A percentile compares a stretch with the other conserved stretches of the same genome.
phyloP scores from a whole-genome alignment of 208 protist species.

The Trypanosoma vivax region DNA sequence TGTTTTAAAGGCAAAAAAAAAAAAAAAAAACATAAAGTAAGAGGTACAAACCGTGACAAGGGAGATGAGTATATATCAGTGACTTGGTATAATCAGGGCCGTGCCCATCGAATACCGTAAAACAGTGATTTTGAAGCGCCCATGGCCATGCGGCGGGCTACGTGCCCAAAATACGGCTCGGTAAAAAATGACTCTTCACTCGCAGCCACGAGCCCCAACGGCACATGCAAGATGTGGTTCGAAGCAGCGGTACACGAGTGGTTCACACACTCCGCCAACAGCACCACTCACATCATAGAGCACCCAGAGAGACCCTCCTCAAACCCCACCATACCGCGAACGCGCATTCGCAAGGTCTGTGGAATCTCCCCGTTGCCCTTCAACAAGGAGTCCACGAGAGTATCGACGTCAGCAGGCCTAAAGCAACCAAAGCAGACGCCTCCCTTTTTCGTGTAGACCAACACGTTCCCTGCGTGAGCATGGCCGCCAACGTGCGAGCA shows the following conservation, averaged over 20 bases:
- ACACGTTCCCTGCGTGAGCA: constrained; percentile 87
- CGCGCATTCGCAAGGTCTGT: constrained; percentile 32
- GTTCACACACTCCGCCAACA: too few relatives aligned
- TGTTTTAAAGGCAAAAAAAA: neutral
- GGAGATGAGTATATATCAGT: constrained; percentile 4
- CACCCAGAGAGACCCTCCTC: neutral
- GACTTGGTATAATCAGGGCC: too few relatives aligned
- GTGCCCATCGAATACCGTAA: too few relatives aligned
- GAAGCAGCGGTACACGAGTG: too few relatives aligned
- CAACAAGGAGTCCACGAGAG: constrained; percentile 48
- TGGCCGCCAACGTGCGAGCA: constrained; percentile 87
- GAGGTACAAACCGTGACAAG: constrained; percentile 6
- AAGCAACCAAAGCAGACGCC: constrained; percentile 86
- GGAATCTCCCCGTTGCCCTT: constrained; percentile 44
- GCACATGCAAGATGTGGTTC: too few relatives aligned
- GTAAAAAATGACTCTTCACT: too few relatives aligned
- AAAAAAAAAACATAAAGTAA: constrained; percentile 15
- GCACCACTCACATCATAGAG: neutral
- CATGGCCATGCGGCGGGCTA: too few relatives aligned
- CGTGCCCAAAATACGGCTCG: too few relatives aligned
- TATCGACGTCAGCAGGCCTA: constrained; percentile 63
- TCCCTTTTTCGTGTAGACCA: constrained; percentile 78
- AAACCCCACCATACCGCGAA: constrained; percentile 51
- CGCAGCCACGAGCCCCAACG: too few relatives aligned
- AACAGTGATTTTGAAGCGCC: too few relatives aligned